Evolutionary conservation across 495 filamentous ascomycete genomes (phyloP), one percentile per base, ranked within the genome.

Genomic region (Penicillium desertorum): DNA sequence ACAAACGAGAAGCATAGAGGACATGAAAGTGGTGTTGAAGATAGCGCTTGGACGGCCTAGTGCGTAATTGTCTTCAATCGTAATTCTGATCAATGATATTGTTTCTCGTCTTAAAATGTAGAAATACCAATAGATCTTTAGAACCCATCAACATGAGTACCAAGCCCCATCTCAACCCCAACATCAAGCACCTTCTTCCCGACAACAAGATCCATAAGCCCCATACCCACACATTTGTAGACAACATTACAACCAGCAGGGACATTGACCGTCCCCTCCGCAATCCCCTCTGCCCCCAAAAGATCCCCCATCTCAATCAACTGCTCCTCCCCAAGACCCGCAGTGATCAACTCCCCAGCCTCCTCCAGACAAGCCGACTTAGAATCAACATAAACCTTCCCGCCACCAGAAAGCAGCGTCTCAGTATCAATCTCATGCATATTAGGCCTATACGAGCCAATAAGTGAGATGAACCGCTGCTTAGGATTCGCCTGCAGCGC

Each of bases 401-500:
- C 88, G 2, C 89, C 88, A 2, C 79, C 77, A 2, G 88, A 89
- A 34, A 89, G 83, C 3, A 98, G 69, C 17, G 96, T 81, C 44
- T 87, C 86, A 0, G 80, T 80, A 39, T 93, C 89, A 39, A 98
- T 64, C 71, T 98, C 94, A 50, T 85, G 76, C 94, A 98, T 98
- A 50, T 89, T 75, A 5, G 85, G 82, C 56, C 86, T 88, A 55
- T 96, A 97, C 54, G 84, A 88, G 37, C 94, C 94, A 62, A 98
- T 89, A 0, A 89, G 83, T 0, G 88, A 83, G 52, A 96, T 85
- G 60, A 93, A 83, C 25, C 91, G 70, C 11, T 85, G 86, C 61
- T 89, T 90, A 41, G 60, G 62, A 10, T 44, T 56, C 16, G 61
- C 45, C 51, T 65, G 57, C 4, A 96, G 73, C 39, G 80, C 79